Conservation (phyloP, 495 filamentous ascomycete genomes). For the Penicillium desertorum region DNA sequence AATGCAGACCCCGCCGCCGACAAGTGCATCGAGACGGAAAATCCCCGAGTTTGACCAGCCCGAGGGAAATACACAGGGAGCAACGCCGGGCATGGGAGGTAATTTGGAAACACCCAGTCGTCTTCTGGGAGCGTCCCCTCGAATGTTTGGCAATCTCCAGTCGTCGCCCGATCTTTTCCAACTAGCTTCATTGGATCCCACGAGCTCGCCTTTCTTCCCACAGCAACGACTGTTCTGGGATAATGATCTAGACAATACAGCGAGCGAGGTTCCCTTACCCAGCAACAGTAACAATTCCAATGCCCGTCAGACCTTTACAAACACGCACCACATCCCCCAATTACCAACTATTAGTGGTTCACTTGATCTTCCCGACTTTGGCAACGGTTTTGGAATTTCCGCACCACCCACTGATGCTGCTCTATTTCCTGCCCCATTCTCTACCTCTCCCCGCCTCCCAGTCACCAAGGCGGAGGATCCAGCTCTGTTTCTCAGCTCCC, state of each 20-base stretch:
- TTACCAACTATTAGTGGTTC: conserved; percentile 41
- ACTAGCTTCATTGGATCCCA: conserved; percentile 68
- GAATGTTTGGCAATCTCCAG: conserved; percentile 54
- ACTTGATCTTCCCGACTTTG: conserved; percentile 44
- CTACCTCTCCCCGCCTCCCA: conserved; percentile 45
- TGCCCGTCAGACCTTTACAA: conserved; percentile 14
- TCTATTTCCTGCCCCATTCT: conserved; percentile 48
- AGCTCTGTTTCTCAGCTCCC: conserved; percentile 56
- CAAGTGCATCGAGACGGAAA: conserved; percentile 54
- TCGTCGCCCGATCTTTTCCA: conserved; percentile 68
- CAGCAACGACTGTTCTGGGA: conserved; percentile 77
- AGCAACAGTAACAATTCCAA: not conserved
- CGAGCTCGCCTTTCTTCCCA: conserved; percentile 63
- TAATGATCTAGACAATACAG: conserved; percentile 45
- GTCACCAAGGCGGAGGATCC: conserved; percentile 50
- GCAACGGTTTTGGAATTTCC: conserved; percentile 31
- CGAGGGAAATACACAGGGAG: conserved; percentile 26
- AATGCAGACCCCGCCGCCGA: conserved; percentile 68
- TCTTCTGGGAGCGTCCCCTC: conserved; percentile 43
- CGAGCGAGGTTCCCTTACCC: conserved; percentile 24
- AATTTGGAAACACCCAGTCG: conserved; percentile 47
- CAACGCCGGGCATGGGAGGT: conserved; percentile 26
- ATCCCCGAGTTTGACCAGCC: conserved; percentile 36
- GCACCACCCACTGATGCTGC: conserved; percentile 42
- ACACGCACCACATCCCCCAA: conserved; percentile 36